These are phyloP conservation scores for Ustulina deusta DNA, from an alignment of 2,329 filamentous ascomycete genomes.

Conservation along the genomic window DNA sequence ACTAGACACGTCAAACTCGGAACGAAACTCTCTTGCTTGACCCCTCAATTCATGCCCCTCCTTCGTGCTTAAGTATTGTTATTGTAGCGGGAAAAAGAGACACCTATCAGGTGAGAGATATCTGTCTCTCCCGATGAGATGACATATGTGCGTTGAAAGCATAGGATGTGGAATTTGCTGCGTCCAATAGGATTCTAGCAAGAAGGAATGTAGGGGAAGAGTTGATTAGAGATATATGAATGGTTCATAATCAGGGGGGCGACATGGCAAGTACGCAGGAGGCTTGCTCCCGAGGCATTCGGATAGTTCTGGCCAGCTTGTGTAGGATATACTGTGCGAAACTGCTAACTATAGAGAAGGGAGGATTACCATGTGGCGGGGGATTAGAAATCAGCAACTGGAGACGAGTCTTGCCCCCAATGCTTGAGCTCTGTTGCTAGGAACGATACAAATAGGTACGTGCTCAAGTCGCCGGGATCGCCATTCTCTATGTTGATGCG, in stretches of 20 bases:
- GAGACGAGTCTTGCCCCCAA: constrained; percentile 20
- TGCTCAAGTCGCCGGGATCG: constrained; percentile 3
- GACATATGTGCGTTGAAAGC: not conserved
- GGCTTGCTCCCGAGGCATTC: constrained; percentile 1
- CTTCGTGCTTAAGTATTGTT: constrained; percentile 26
- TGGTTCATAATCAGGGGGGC: not conserved
- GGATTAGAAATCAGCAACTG: constrained; percentile 25
- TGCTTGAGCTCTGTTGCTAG: constrained; percentile 6
- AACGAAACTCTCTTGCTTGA: constrained; percentile 40
- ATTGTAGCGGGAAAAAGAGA: constrained; percentile 2
- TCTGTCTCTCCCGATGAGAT: not conserved
- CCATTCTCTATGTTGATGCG: not conserved
- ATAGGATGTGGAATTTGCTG: not conserved
- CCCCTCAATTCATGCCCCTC: constrained; percentile 34
- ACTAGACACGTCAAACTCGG: constrained; percentile 40
- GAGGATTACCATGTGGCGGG: not conserved
- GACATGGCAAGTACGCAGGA: not conserved
- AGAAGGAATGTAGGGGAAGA: constrained; percentile 1
- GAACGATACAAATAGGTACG: constrained; percentile 13
- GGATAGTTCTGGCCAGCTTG: not conserved
- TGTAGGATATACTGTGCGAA: constrained; percentile 28
- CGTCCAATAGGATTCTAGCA: not conserved
- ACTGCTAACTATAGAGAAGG: constrained; percentile 5
- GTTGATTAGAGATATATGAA: not conserved
- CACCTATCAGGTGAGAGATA: not conserved